Conservation (phyloP, 2,329 filamentous ascomycete genomes). For the Pseudonectria foliicola region DNA sequence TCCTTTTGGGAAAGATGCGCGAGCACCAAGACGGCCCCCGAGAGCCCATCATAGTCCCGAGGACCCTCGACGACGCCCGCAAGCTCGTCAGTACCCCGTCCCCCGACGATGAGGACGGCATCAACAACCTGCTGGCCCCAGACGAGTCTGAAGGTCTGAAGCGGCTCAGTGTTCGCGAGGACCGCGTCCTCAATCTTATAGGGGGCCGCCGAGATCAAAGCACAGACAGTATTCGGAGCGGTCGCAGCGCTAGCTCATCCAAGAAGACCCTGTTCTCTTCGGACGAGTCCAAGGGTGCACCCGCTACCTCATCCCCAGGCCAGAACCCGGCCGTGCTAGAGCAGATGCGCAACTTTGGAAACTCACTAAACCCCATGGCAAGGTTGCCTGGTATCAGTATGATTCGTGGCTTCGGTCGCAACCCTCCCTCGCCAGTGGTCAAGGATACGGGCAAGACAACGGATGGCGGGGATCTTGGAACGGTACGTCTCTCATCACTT, state of each 20-base stretch:
- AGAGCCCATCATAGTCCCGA: constrained; percentile 59
- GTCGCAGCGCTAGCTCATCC: constrained; percentile 53
- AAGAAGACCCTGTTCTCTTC: constrained; percentile 47
- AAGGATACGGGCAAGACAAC: constrained; percentile 31
- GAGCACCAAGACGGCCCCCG: constrained; percentile 50
- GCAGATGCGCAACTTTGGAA: constrained; percentile 74
- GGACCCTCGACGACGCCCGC: constrained; percentile 86
- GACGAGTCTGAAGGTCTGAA: constrained; percentile 28
- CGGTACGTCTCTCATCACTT: constrained; percentile 35
- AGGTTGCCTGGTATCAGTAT: constrained; percentile 66
- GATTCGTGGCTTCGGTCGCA: constrained; percentile 68
- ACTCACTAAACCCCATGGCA: constrained; percentile 74
- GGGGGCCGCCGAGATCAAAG: constrained; percentile 70
- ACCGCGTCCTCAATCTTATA: constrained; percentile 64
- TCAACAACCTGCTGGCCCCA: constrained; percentile 42
- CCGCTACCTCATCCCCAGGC: constrained; percentile 8
- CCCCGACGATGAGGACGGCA: constrained; percentile 54
- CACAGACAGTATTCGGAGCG: constrained; percentile 64
- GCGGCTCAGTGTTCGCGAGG: constrained; percentile 39
- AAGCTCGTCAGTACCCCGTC: constrained; percentile 75
- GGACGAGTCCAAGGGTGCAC: constrained; percentile 27
- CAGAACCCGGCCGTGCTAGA: constrained; percentile 60
- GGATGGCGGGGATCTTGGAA: constrained; percentile 50
- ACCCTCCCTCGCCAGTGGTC: constrained; percentile 35
- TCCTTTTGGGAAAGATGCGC: constrained; percentile 80